Evolutionary conservation across 345 rosid species (phyloP).

Genomic region (Gossypium raimondii): DNA sequence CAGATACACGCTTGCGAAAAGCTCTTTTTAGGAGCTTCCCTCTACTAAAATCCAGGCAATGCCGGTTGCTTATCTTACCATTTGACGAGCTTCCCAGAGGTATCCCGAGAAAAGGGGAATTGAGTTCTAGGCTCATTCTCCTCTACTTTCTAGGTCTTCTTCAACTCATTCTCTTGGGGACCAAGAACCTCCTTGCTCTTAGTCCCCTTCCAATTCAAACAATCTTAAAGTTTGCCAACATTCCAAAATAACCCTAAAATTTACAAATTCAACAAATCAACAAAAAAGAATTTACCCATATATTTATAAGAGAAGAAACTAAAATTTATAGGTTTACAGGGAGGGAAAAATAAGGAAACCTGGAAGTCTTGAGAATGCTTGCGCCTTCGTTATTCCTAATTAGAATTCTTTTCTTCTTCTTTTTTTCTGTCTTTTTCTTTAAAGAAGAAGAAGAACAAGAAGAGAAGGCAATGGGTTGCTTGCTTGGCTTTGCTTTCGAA

Average conservation of each 20-base stretch:
- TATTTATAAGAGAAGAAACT: neutral
- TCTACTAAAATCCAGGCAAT: constrained; percentile 24
- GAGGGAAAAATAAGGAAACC: neutral
- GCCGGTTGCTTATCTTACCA: constrained; percentile 27
- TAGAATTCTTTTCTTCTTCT: neutral
- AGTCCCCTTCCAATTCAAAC: constrained; percentile 13
- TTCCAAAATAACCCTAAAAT: neutral
- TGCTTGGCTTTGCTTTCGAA: constrained; percentile 3
- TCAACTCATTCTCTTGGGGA: constrained; percentile 11
- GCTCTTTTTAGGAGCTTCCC: constrained; percentile 29
- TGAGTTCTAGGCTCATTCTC: constrained; percentile 54
- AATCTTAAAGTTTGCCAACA: neutral
- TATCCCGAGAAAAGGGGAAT: constrained; percentile 51
- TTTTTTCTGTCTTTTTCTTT: too few species aligned
- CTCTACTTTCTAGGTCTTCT: constrained; percentile 18
- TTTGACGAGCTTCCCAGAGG: constrained; percentile 29
- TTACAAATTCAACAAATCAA: neutral
- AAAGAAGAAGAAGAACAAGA: neutral
- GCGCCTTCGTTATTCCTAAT: neutral
- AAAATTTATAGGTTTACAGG: neutral
- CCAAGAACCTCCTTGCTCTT: constrained; percentile 13
- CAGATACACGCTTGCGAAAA: constrained; percentile 34
- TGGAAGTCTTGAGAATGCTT: constrained; percentile 3
- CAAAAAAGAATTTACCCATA: too few species aligned
- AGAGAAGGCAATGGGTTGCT: neutral